These are phyloP conservation scores for Benincasa hispida DNA, from an alignment of 306 rosid species.

Conservation along the genomic window DNA sequence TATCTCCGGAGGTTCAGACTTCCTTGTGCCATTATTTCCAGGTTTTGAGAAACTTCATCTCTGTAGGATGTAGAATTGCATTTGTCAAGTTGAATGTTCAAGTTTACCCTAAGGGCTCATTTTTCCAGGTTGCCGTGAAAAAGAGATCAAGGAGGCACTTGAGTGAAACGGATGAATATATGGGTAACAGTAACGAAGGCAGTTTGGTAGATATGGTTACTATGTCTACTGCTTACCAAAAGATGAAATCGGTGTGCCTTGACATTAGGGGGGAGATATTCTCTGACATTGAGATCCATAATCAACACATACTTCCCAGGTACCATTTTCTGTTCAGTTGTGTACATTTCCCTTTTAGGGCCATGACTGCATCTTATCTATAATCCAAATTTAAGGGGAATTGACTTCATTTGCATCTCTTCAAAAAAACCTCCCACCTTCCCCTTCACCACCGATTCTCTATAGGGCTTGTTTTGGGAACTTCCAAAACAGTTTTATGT, in stretches of 20 bases:
- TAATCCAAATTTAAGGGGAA: neutral
- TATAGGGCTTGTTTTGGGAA: neutral
- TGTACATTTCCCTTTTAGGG: neutral
- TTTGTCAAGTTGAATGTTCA: conserved; percentile 1
- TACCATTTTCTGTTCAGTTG: conserved; percentile 19
- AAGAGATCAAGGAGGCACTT: conserved; percentile 80
- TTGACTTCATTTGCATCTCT: neutral
- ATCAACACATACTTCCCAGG: conserved; percentile 93
- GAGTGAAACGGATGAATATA: conserved; percentile 86
- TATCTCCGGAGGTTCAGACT: conserved; percentile 93
- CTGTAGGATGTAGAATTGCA: conserved; percentile 8
- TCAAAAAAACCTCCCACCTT: neutral
- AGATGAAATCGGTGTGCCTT: conserved; percentile 66
- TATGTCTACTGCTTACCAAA: conserved; percentile 62
- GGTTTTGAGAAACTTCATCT: conserved; percentile 34
- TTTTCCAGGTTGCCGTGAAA: conserved; percentile 74
- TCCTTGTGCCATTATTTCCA: conserved; percentile 89
- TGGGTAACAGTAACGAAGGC: conserved; percentile 55
- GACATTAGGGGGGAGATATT: conserved; percentile 64
- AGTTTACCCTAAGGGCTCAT: conserved; percentile 15
- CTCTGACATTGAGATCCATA: conserved; percentile 84
- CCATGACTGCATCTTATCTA: neutral
- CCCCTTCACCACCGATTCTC: neutral
- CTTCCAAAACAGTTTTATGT: neutral
- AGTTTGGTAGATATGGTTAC: conserved; percentile 43